A percentile compares a stretch with the other conserved stretches of the same genome.
Conservation (phyloP, 2,329 filamentous ascomycete genomes). For the Beauveria scarabaeidicola region DNA sequence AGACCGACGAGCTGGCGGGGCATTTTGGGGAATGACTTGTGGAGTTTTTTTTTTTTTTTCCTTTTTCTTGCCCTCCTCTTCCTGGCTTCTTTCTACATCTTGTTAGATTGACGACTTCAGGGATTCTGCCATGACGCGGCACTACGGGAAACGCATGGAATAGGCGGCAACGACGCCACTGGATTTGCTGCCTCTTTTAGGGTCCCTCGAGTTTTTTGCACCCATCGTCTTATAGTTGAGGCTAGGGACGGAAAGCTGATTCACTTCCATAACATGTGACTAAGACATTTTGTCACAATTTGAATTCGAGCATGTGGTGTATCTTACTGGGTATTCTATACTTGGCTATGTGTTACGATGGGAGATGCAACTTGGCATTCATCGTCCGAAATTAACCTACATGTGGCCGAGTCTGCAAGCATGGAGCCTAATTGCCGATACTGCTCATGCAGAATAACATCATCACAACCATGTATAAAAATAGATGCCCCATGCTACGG, state of each 20-base stretch:
- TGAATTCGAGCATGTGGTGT: no score
- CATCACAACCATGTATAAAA: background rate
- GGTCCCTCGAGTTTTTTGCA: background rate
- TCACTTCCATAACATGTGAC: no score
- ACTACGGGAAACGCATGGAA: background rate
- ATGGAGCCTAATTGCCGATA: background rate
- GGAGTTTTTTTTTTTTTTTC: background rate
- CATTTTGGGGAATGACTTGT: background rate
- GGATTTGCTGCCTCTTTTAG: background rate
- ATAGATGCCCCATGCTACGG: background rate
- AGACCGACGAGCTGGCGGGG: slow-evolving; percentile 3
- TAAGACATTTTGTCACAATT: no score
- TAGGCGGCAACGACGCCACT: background rate
- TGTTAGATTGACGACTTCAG: background rate
- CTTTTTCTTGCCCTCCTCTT: background rate
- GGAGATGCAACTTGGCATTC: no score
- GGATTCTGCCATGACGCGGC: background rate
- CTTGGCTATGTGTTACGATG: no score
- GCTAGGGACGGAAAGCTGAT: no score
- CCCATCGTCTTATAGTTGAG: background rate
- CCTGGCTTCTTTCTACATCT: background rate
- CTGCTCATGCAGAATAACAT: background rate
- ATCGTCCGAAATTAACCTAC: no score
- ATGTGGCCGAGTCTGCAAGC: background rate
- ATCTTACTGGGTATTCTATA: no score